A percentile compares a stretch with the other conserved stretches of the same genome.
Conservation (phyloP, 495 filamentous ascomycete species). For the Neurospora sp. region DNA sequence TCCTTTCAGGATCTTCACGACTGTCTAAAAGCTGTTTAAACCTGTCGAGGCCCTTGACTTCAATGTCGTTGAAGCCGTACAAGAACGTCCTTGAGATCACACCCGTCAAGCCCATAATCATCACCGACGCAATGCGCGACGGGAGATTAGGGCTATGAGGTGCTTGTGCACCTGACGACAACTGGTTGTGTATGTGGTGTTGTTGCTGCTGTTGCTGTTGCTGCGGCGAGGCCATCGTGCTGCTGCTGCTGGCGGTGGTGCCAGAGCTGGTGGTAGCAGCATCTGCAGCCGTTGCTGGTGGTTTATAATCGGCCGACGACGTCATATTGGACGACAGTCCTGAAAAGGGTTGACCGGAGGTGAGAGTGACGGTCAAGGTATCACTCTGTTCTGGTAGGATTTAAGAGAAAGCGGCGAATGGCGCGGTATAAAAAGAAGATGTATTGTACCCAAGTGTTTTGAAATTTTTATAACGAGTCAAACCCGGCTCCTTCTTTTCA, state of each 20-base stretch:
- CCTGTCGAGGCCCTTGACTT: conserved; percentile 60
- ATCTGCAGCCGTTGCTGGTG: background rate
- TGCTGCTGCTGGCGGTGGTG: background rate
- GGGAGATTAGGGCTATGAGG: conserved; percentile 35
- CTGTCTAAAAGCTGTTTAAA: conserved; percentile 70
- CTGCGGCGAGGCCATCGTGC: background rate
- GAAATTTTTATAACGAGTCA: background rate
- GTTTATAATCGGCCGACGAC: background rate
- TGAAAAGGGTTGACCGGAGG: background rate
- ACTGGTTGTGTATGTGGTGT: background rate
- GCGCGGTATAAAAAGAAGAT: background rate
- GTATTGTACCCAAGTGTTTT: background rate
- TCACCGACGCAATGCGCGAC: conserved; percentile 43
- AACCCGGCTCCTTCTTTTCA: background rate
- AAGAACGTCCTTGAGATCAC: conserved; percentile 33
- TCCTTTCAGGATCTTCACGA: conserved; percentile 54
- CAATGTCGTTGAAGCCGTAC: conserved; percentile 43
- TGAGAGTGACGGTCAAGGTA: background rate
- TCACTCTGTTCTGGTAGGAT: background rate
- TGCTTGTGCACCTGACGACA: background rate
- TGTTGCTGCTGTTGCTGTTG: background rate
- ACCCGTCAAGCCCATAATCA: conserved; percentile 44
- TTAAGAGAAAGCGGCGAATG: background rate
- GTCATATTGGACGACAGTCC: background rate
- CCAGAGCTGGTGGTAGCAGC: conserved; percentile 7